Evolutionary conservation across 2,329 filamentous ascomycete species (phyloP), one percentile per base, ranked within the genome.

Genomic region (Colletotrichum australisinense): DNA sequence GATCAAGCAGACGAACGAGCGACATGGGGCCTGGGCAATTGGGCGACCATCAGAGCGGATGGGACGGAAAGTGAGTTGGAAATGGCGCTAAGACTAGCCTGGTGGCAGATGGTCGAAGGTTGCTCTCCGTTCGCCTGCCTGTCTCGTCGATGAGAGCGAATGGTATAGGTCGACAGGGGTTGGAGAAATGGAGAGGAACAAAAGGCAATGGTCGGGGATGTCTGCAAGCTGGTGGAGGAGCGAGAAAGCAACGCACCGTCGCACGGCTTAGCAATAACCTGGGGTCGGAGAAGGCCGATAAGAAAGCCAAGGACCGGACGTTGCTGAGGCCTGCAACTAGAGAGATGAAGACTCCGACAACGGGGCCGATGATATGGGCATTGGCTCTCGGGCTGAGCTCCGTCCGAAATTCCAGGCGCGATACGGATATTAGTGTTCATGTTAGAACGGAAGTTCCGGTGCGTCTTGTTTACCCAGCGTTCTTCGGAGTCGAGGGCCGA

Each of bases 1-100:
- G 49, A 24, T 57, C 24, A 53, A 59, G 35, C 24, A 55, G 28
- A 67, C 7, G 49, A 63, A 62, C 46, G 30, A 49, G 24, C 19
- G 28, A 30, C n/a, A 35, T 49, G 56, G 26, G 46, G 28, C 42
- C 22, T 38, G 19, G 28, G 38, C 14, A 24, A 46, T 68, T 57
- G 49, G 52, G 64, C 38, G 59, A 28, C 60, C 60, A 64, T 65
- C 60, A 65, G 59, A 73, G 60, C 60, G 60, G 42, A 70, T 60
- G 59, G 53, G 26, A 49, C 59, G 59, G 70, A 73, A 58, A 28
- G 42, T 42, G 53, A 73, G 32, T 19, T 35, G 28, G 63, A 5
- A 46, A 32, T 26, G 24, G 59, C 66, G 59, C 66, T 64, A 73
- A 60, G 57, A 35, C 42, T 60, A 69, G 70, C 46, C 32, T 26